Evolutionary conservation across 371 early-diverging fungal genomes (phyloP).

Genomic region (Actinomortierella wolfii): DNA sequence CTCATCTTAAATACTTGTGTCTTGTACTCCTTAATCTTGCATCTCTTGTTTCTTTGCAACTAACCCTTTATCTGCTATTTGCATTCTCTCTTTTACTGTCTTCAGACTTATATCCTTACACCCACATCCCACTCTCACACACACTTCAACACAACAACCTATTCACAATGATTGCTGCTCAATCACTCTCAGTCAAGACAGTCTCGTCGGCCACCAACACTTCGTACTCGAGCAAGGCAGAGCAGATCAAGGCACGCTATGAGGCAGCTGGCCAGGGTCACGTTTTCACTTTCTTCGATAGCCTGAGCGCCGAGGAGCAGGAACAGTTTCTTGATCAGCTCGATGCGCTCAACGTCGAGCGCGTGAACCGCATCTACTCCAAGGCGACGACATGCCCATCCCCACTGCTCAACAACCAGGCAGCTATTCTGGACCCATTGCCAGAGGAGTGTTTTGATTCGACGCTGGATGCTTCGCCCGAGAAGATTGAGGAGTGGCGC

Average conservation of each 20-base stretch:
- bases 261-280: slow-evolving; percentile 87
- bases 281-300: slow-evolving; percentile 82
- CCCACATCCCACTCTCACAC: too few relatives aligned
- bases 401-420: slow-evolving; percentile 45
- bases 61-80: too few relatives aligned
- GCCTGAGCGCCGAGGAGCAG: slow-evolving; percentile 64
- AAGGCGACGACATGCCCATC: slow-evolving; percentile 68
- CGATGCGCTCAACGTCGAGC: slow-evolving; percentile 72
- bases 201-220: too few relatives aligned
- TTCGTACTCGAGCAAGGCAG: too few relatives aligned
- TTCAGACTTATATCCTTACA: too few relatives aligned
- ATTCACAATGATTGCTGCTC: too few relatives aligned
- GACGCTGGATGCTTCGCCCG: slow-evolving; percentile 60
- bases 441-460: slow-evolving; percentile 79
- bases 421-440: slow-evolving; percentile 72
- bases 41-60: too few relatives aligned
- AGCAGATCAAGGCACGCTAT: slow-evolving; percentile 59
- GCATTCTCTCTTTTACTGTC: too few relatives aligned
- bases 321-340: slow-evolving; percentile 70
- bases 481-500: slow-evolving; percentile 72
- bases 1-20: too few relatives aligned
- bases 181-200: too few relatives aligned
- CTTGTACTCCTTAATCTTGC: too few relatives aligned
- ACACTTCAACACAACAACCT: too few relatives aligned
- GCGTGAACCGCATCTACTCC: slow-evolving; percentile 78